Conservation (phyloP, 1,284 basidiomycete species). For the Pyrrhoderma lamaoense region DNA sequence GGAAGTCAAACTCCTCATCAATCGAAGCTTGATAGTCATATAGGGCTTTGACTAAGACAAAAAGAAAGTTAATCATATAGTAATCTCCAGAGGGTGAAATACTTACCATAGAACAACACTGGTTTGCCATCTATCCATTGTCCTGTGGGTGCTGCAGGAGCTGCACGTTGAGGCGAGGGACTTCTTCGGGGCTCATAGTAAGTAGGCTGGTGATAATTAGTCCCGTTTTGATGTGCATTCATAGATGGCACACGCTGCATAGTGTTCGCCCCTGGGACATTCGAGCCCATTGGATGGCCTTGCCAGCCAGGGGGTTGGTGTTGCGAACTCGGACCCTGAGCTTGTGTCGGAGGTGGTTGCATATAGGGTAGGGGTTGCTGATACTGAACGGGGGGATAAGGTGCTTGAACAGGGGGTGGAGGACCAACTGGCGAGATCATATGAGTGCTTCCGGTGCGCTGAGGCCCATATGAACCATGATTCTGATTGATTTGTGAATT, state of each 20-base stretch:
- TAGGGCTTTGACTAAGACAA: conserved; percentile 73
- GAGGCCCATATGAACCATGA: conserved; percentile 1
- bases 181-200: conserved; percentile 10
- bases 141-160: conserved; percentile 44
- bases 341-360: conserved; percentile 25
- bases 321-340: conserved; percentile 23
- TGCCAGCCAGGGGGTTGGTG: conserved; percentile 24
- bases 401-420: conserved; percentile 5
- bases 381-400: conserved; percentile 5
- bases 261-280: conserved; percentile 22
- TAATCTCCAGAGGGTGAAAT: conserved; percentile 1
- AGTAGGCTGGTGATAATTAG: conserved; percentile 12
- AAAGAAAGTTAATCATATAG: not conserved
- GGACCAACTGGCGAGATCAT: conserved; percentile 13
- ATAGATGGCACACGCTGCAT: conserved; percentile 15
- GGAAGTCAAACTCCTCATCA: conserved; percentile 88
- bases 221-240: conserved; percentile 18
- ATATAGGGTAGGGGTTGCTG: conserved; percentile 17
- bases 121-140: conserved; percentile 69
- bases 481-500: not conserved
- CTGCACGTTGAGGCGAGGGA: conserved; percentile 11
- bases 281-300: conserved; percentile 25
- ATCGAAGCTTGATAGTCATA: conserved; percentile 88
- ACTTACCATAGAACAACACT: conserved; percentile 76
- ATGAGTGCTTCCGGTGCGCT: conserved; percentile 12